Conservation (phyloP, 2,329 filamentous ascomycete genomes). For the Xylaria sp. region DNA sequence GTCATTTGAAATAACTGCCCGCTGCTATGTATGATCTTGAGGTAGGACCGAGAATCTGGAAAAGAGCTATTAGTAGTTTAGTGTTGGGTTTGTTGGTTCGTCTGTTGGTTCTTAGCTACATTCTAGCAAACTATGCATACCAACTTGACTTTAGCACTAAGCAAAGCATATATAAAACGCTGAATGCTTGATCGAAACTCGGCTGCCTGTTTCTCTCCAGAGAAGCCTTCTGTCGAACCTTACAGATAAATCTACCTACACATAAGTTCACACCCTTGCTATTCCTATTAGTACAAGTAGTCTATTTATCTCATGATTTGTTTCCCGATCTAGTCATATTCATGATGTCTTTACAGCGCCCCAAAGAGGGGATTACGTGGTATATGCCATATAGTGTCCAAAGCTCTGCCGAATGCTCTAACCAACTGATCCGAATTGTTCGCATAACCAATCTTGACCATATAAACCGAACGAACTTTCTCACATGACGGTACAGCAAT, state of each 20-base stretch:
- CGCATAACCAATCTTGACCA: neutral
- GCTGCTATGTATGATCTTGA: no score
- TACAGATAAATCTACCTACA: neutral
- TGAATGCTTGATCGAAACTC: neutral
- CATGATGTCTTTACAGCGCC: neutral
- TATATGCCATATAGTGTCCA: neutral
- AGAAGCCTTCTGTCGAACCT: neutral
- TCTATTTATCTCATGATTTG: neutral
- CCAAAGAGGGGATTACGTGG: neutral
- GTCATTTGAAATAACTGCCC: no score
- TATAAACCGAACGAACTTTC: neutral
- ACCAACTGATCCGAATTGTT: neutral
- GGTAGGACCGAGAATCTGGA: no score
- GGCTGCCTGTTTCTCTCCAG: neutral
- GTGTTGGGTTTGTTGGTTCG: no score
- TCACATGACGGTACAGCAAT: conserved; percentile 34
- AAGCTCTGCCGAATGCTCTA: neutral
- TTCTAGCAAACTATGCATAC: neutral
- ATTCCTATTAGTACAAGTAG: neutral
- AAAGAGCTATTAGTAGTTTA: no score
- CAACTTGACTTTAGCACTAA: neutral
- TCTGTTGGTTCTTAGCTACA: neutral
- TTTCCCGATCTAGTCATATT: neutral
- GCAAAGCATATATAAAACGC: neutral
- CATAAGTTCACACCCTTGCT: neutral